Conservation (phyloP, 495 filamentous ascomycete species). For the Aspergillus cristatus region DNA sequence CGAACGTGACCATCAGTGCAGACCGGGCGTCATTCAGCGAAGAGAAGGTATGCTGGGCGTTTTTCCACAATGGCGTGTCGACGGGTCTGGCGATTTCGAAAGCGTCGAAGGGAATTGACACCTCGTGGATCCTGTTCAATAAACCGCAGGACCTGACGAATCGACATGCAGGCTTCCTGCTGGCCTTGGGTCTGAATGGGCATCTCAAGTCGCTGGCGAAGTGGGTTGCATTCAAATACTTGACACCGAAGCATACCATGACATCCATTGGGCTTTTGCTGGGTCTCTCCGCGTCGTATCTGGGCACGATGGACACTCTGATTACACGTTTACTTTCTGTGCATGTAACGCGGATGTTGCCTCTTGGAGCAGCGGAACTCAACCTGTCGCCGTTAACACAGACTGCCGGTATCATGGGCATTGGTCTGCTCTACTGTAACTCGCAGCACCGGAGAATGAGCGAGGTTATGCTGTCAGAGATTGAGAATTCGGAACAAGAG, state of each 20-base stretch:
- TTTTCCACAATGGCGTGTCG: slow-evolving; percentile 92
- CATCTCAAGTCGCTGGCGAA: slow-evolving; percentile 89
- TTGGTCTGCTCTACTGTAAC: slow-evolving; percentile 87
- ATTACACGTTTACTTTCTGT: slow-evolving; percentile 92
- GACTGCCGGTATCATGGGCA: slow-evolving; percentile 95
- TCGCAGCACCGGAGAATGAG: slow-evolving; percentile 98
- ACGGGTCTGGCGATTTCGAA: slow-evolving; percentile 84
- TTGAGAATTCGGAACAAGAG: slow-evolving; percentile 72
- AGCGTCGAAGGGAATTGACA: slow-evolving; percentile 88
- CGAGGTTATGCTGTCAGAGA: slow-evolving; percentile 96
- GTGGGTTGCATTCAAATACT: slow-evolving; percentile 97
- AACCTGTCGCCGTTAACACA: slow-evolving; percentile 92
- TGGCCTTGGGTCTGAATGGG: slow-evolving; percentile 90
- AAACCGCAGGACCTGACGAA: slow-evolving; percentile 88
- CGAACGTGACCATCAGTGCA: slow-evolving; percentile 78
- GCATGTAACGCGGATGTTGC: slow-evolving; percentile 93
- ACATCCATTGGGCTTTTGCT: slow-evolving; percentile 92
- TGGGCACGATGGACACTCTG: slow-evolving; percentile 93
- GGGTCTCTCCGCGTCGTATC: slow-evolving; percentile 82
- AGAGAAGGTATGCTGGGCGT: slow-evolving; percentile 95
- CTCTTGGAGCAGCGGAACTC: slow-evolving; percentile 81
- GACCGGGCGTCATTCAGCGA: slow-evolving; percentile 78
- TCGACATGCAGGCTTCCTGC: slow-evolving; percentile 84
- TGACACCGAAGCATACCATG: slow-evolving; percentile 98
- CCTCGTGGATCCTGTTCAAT: slow-evolving; percentile 97